These are phyloP conservation scores for Grifola frondosa DNA, from an alignment of 1,284 basidiomycete genomes.

Conservation along the genomic window DNA sequence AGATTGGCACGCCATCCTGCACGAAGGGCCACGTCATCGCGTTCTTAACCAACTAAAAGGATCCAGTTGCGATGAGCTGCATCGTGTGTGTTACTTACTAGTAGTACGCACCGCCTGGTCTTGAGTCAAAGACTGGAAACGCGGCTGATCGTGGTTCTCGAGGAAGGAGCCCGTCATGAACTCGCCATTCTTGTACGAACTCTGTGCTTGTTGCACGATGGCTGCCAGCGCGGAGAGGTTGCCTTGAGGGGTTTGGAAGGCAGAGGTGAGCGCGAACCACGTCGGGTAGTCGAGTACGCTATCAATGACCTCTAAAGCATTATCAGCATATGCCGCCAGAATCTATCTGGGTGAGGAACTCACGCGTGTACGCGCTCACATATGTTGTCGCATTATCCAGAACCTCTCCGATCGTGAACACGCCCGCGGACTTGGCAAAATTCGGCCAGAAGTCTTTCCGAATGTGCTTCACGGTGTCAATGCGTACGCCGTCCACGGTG, in stretches of 20 bases:
- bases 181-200: constrained; percentile 45
- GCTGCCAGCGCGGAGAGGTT: constrained; percentile 63
- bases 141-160: constrained; percentile 80
- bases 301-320: constrained; percentile 48
- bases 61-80: constrained; percentile 65
- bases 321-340: too few relatives aligned
- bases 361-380: constrained; percentile 28
- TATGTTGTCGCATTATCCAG: constrained; percentile 57
- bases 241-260: constrained; percentile 59
- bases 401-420: constrained; percentile 86
- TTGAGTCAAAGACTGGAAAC: constrained; percentile 66
- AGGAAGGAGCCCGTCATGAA: constrained; percentile 66
- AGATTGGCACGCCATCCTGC: constrained; percentile 66
- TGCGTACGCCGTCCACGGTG: constrained; percentile 68
- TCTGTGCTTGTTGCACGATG: constrained; percentile 51
- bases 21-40: constrained; percentile 41
- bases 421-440: constrained; percentile 70
- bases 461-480: constrained; percentile 71
- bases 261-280: constrained; percentile 62
- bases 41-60: constrained; percentile 30
- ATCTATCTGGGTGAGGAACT: background rate
- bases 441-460: constrained; percentile 65
- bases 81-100: constrained; percentile 39
- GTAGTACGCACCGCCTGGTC: constrained; percentile 51
- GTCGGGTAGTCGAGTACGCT: constrained; percentile 74